A percentile compares a stretch with the other conserved stretches of the same genome.
phyloP scores from a whole-genome alignment of 768 basidiomycete species.

The Amanita thiersii region DNA sequence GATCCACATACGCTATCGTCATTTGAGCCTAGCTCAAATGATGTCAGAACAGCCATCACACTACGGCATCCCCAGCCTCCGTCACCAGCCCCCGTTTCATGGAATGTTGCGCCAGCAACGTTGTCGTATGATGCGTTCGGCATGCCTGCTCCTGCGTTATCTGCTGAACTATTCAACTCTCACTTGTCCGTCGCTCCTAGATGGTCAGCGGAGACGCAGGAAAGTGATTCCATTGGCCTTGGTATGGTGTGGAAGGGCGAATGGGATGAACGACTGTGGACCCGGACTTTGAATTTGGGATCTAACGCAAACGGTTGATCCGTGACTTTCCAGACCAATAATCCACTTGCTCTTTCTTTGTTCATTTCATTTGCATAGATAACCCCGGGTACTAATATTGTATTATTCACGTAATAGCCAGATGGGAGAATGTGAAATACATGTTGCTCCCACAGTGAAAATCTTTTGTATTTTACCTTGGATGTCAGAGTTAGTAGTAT shows the following conservation, averaged over 20 bases:
- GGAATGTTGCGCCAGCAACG: neutral
- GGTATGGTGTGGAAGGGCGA: conserved; percentile 12
- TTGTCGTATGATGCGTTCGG: neutral
- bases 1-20: neutral
- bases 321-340: too few species aligned
- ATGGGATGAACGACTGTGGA: conserved; percentile 11
- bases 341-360: neutral
- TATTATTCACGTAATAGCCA: too few species aligned
- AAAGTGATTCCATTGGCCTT: conserved; percentile 7
- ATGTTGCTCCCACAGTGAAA: too few species aligned
- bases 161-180: conserved; percentile 9
- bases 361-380: neutral
- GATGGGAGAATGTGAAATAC: too few species aligned
- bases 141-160: neutral
- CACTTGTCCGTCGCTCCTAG: conserved; percentile 3
- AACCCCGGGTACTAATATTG: too few species aligned
- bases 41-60: neutral
- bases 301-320: neutral
- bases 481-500: too few species aligned
- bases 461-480: too few species aligned
- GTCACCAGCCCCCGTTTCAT: neutral
- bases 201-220: conserved; percentile 2
- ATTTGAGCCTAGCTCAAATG: neutral
- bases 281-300: conserved; percentile 2
- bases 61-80: neutral